These are phyloP conservation scores for Psilocybe azurescens DNA, from an alignment of 768 basidiomycete genomes.

Conservation along the genomic window DNA sequence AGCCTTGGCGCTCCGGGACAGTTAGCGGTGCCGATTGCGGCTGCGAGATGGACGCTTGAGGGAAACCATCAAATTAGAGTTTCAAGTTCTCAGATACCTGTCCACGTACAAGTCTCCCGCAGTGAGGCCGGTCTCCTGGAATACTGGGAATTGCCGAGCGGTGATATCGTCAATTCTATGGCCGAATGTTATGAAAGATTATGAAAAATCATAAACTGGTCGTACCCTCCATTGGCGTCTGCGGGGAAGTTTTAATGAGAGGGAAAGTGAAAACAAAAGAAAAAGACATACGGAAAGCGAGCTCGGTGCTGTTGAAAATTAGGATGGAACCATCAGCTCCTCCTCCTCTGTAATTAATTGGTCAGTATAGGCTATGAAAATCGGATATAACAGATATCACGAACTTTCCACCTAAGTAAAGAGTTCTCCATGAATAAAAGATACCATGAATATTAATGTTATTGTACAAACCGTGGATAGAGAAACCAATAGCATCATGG, in stretches of 20 bases:
- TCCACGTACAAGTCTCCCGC: slow-evolving; percentile 29
- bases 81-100: too few species aligned
- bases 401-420: slow-evolving; percentile 11
- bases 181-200: not conserved
- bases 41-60: slow-evolving; percentile 26
- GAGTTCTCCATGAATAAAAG: not conserved
- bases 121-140: slow-evolving; percentile 18
- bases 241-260: not conserved
- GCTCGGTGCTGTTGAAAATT: slow-evolving; percentile 29
- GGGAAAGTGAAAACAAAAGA: not conserved
- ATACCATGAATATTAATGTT: not conserved
- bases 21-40: slow-evolving; percentile 34
- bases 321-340: slow-evolving; percentile 38
- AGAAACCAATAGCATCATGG: slow-evolving; percentile 25
- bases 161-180: slow-evolving; percentile 24
- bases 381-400: not conserved
- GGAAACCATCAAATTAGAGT: not conserved
- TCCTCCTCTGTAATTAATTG: slow-evolving; percentile 21
- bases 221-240: slow-evolving; percentile 25
- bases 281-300: slow-evolving; percentile 23
- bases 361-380: not conserved
- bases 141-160: slow-evolving; percentile 20
- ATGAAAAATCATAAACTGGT: not conserved
- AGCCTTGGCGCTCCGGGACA: slow-evolving; percentile 41
- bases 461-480: slow-evolving; percentile 22